A percentile compares a stretch with the other conserved stretches of the same genome.
These are phyloP conservation scores for Neoboletus brunneissimus DNA, from an alignment of 768 basidiomycete species.

Conservation along the genomic window DNA sequence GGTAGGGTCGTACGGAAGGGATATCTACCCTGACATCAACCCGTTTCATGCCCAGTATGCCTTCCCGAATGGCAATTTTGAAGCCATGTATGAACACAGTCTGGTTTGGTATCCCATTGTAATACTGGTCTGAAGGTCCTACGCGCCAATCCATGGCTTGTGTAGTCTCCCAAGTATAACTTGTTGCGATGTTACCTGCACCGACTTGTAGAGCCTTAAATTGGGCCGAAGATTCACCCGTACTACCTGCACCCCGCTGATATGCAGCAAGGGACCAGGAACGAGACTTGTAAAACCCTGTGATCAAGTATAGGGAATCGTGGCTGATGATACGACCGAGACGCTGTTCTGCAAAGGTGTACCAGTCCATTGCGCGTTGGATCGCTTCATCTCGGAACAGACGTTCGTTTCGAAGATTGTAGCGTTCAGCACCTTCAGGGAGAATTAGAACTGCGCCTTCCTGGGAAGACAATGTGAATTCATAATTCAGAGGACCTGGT, in stretches of 20 bases:
- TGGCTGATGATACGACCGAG: constrained; percentile 15
- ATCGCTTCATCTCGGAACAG: constrained; percentile 22
- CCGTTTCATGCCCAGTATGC: neutral
- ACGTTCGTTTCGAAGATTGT: constrained; percentile 22
- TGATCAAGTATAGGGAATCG: constrained; percentile 27
- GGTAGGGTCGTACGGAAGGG: neutral
- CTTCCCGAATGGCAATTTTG: constrained; percentile 10
- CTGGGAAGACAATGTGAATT: too few relatives aligned
- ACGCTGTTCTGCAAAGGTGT: constrained; percentile 20
- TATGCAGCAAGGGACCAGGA: constrained; percentile 31
- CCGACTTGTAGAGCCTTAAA: constrained; percentile 14
- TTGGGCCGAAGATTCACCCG: neutral
- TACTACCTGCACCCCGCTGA: neutral
- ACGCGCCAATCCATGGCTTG: constrained; percentile 4
- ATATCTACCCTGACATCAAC: neutral
- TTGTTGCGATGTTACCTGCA: constrained; percentile 8
- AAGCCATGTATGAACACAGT: constrained; percentile 21
- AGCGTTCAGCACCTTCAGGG: too few relatives aligned
- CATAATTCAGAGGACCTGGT: too few relatives aligned
- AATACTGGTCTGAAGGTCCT: constrained; percentile 1
- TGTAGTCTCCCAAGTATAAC: constrained; percentile 14
- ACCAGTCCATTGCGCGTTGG: constrained; percentile 27
- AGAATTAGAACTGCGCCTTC: too few relatives aligned
- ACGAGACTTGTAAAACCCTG: constrained; percentile 2
- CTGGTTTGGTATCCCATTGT: constrained; percentile 17